A percentile compares a stretch with the other conserved stretches of the same genome.
Conservation (phyloP, 352 stramenopile species). For the Phytophthora pseudosyringae region DNA sequence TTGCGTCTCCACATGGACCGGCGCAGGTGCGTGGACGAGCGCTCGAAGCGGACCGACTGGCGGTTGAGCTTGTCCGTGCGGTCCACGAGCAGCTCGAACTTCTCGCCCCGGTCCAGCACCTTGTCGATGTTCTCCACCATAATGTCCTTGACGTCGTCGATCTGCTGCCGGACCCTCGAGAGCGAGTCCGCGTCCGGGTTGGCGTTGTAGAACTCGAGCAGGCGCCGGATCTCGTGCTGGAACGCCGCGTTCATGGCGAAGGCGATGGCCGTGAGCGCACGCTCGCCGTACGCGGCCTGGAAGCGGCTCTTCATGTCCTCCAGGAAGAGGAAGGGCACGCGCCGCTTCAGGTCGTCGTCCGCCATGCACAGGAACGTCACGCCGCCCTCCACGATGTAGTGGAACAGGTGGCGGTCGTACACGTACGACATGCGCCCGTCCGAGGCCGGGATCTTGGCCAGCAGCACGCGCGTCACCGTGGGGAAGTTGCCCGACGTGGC, state of each 20-base stretch:
- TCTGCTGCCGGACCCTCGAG: slow-evolving; percentile 93
- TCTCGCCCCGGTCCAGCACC: slow-evolving; percentile 98
- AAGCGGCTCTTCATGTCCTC: slow-evolving; percentile 97
- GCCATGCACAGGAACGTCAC: slow-evolving; percentile 99
- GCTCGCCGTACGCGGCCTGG: slow-evolving; percentile 79
- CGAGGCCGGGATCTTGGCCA: slow-evolving; percentile 95
- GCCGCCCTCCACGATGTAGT: slow-evolving; percentile 96
- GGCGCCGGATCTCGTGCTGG: slow-evolving; percentile 92
- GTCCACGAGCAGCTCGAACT: slow-evolving; percentile 96
- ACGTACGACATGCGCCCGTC: slow-evolving; percentile 98
- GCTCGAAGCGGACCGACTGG: slow-evolving; percentile 97
- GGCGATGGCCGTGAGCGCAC: slow-evolving; percentile 92
- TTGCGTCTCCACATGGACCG: slow-evolving; percentile 90
- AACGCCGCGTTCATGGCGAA: slow-evolving; percentile 99
- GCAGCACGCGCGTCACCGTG: slow-evolving; percentile 96
- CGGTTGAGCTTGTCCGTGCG: slow-evolving; percentile 97
- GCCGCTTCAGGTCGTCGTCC: slow-evolving; percentile 94
- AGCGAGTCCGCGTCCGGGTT: slow-evolving; percentile 93
- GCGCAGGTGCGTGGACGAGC: slow-evolving; percentile 89
- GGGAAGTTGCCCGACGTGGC: slow-evolving; percentile 97
- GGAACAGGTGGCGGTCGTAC: slow-evolving; percentile 96
- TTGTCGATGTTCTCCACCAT: slow-evolving; percentile 99
- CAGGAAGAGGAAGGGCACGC: slow-evolving; percentile 98
- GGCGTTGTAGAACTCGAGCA: slow-evolving; percentile 88
- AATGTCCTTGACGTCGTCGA: slow-evolving; percentile 98